phyloP scores from a whole-genome alignment of 345 rosid genomes.

The Reutealis trisperma region DNA sequence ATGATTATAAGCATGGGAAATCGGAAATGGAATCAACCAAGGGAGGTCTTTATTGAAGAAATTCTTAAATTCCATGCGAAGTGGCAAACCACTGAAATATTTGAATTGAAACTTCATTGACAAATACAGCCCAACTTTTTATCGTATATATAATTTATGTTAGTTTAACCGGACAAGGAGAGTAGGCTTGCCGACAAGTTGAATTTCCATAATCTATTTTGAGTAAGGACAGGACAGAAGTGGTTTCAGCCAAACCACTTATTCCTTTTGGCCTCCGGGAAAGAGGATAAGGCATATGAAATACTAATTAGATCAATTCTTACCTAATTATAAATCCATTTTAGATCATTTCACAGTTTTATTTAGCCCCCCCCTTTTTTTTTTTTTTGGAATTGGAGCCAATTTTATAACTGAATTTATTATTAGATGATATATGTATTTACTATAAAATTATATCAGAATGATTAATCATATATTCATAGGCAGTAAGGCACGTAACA shows the following conservation, averaged over 20 bases:
- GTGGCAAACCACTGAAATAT: slow-evolving; percentile 15
- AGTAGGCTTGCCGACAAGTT: no score
- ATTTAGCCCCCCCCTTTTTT: no score
- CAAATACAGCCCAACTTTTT: slow-evolving; percentile 11
- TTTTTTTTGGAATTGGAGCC: no score
- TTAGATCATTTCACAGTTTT: no score
- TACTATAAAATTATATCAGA: no score
- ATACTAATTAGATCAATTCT: background rate
- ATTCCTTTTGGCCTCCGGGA: background rate
- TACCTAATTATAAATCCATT: no score
- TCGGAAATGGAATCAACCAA: slow-evolving; percentile 23
- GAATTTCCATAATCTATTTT: background rate
- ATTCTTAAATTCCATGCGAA: slow-evolving; percentile 8
- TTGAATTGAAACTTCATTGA: background rate
- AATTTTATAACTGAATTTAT: no score
- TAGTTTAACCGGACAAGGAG: no score
- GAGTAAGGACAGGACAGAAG: background rate
- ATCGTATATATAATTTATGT: no score
- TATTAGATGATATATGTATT: no score
- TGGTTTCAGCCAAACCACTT: background rate
- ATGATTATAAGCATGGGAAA: background rate
- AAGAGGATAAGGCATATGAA: background rate
- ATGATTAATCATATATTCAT: no score
- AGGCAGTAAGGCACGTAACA: no score
- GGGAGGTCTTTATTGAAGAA: slow-evolving; percentile 28